Percentiles rank a stretch among this genome's conserved stretches.
These are phyloP conservation scores for Exophiala oligosperma DNA, from an alignment of 2,329 filamentous ascomycete genomes.

Conservation along the genomic window DNA sequence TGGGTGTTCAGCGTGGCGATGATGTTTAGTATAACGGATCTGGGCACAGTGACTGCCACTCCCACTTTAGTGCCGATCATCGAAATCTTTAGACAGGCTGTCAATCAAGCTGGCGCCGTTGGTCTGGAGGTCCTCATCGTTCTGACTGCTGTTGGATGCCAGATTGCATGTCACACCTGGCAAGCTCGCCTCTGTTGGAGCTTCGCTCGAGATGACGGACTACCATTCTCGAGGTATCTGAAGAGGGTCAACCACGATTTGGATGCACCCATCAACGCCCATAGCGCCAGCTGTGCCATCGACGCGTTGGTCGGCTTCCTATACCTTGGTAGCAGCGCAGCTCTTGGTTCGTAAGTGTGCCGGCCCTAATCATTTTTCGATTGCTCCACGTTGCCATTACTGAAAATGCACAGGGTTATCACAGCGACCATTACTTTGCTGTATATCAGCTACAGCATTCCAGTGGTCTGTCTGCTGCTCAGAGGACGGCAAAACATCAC, in stretches of 20 bases:
- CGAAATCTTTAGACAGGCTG: no score
- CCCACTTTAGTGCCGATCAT: no score
- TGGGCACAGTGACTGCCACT: no score
- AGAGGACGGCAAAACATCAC: not conserved
- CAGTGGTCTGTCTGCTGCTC: not conserved
- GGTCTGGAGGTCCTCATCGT: no score
- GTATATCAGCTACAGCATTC: not conserved
- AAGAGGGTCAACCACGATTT: conserved; percentile 1
- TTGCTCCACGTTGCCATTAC: no score
- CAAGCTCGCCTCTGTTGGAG: conserved; percentile 9
- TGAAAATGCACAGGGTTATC: no score
- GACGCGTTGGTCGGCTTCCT: conserved; percentile 31
- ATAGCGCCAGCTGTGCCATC: not conserved
- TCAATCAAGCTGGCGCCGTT: no score
- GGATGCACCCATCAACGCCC: conserved; percentile 5
- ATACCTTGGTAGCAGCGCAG: conserved; percentile 37
- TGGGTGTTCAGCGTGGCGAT: no score
- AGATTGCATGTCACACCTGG: conserved; percentile 2
- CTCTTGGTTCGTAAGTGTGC: conserved; percentile 39
- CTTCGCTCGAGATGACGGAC: conserved; percentile 6
- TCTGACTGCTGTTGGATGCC: no score
- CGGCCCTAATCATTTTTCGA: no score
- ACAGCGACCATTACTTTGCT: no score
- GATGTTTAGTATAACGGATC: no score
- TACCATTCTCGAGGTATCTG: conserved; percentile 3